Base-by-base conservation (phyloP, 1,139 yeast genomes). In the Hansenula lynferdii region DNA sequence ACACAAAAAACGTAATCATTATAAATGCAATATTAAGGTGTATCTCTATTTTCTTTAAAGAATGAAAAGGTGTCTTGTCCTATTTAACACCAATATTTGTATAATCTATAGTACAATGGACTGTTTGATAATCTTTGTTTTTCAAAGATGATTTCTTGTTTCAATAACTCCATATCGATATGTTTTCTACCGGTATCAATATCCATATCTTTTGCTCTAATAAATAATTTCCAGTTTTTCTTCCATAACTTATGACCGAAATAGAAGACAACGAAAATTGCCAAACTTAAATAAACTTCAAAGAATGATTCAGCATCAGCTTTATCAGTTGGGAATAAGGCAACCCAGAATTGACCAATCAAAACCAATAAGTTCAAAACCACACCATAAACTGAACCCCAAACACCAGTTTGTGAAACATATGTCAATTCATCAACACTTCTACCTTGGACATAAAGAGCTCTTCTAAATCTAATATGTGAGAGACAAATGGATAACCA, bases 181-280 rank as follows among this genome's bases (percentile, higher is more conserved):
- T 75, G 81, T 58, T 80, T 74, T 75, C 87, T 77, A 53, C 86
- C 87, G 15, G 83, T 69, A 49, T 79, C 85, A 43, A 82, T 61
- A 57, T 82, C 87, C 50, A 82, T 73, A 39, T 78, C 76, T 33
- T 61, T 56, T 25, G 77, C 69, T 41, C 70, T 64, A 47, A 73
- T 65, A 49, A 61, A 66, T 12, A 75, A 42, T 29, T 47, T 64
- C 74, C 75, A 78, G 51, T 76, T 75, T 44, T 64, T 71, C 53
- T 69, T 70, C 70, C 75, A 79, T 12, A 76, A 15, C 48, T 79
- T 71, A 65, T 80, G 85, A 42, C 69, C 70, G 22, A 73, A 33
- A 63, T 77, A 80, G 57, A 77, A 78, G 3, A 60, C 71, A 38
- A 80, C 48, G 43, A 80, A 66, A 42, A 82, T 78, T 26, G 81